Evolutionary conservation across 805 yeast genomes (phyloP).

Genomic region (Wickerhamomyces silvicola): DNA sequence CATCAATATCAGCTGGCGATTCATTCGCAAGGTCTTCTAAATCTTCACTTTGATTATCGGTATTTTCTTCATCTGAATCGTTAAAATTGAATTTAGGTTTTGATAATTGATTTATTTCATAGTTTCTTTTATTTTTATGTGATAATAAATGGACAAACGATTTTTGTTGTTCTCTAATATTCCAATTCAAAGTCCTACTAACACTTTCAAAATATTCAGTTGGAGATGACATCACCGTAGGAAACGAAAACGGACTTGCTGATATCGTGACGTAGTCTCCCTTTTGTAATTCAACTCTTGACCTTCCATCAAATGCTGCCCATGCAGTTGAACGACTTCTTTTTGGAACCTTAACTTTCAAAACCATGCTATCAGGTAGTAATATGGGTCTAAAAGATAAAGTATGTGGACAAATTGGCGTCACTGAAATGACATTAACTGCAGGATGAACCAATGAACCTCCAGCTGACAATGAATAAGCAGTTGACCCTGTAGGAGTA

Average conservation of each 20-base stretch:
- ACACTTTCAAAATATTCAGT: slow-evolving; percentile 81
- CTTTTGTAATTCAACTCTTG: slow-evolving; percentile 67
- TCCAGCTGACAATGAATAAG: slow-evolving; percentile 91
- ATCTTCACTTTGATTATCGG: slow-evolving; percentile 13
- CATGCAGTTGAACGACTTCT: slow-evolving; percentile 86
- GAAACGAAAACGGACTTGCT: slow-evolving; percentile 90
- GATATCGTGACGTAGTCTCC: slow-evolving; percentile 84
- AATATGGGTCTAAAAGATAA: slow-evolving; percentile 87
- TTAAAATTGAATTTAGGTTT: slow-evolving; percentile 20
- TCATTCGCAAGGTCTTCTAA: slow-evolving; percentile 16
- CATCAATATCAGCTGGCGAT: slow-evolving; percentile 24
- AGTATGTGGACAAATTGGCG: slow-evolving; percentile 96
- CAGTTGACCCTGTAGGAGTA: slow-evolving; percentile 95
- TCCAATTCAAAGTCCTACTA: slow-evolving; percentile 87
- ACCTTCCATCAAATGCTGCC: slow-evolving; percentile 95
- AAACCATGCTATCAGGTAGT: slow-evolving; percentile 86
- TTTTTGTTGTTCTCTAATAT: slow-evolving; percentile 81
- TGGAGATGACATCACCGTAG: slow-evolving; percentile 73
- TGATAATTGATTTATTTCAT: slow-evolving; percentile 23
- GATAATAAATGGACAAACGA: slow-evolving; percentile 62
- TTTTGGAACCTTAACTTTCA: slow-evolving; percentile 77
- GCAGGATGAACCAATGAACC: slow-evolving; percentile 94
- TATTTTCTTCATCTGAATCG: slow-evolving; percentile 17
- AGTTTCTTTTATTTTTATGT: slow-evolving; percentile 45
- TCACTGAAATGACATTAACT: slow-evolving; percentile 84